Conservation (phyloP, 2,329 filamentous ascomycete species). For the Cytospora piceicola region DNA sequence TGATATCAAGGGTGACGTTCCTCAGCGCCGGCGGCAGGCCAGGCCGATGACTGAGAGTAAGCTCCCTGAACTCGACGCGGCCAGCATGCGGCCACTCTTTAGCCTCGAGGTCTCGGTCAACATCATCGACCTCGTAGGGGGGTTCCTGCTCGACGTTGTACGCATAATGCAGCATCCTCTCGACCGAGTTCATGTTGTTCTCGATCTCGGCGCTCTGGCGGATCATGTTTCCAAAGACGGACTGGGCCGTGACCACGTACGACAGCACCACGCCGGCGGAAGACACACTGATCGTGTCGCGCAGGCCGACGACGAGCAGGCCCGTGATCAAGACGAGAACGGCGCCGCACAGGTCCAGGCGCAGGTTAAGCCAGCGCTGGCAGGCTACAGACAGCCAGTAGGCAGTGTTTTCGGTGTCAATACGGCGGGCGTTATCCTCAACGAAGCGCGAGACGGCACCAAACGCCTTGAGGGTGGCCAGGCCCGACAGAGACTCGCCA, state of each 20-base stretch:
- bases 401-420: conserved; percentile 69
- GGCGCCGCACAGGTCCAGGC: conserved; percentile 64
- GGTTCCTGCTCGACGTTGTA: conserved; percentile 66
- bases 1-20: conserved; percentile 50
- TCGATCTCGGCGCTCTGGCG: conserved; percentile 70
- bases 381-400: conserved; percentile 72
- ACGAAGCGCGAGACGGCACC: conserved; percentile 63
- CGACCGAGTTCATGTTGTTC: conserved; percentile 72
- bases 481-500: conserved; percentile 58
- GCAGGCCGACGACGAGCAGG: conserved; percentile 67
- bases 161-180: conserved; percentile 69
- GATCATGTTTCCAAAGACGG: conserved; percentile 45
- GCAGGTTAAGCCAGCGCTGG: conserved; percentile 67
- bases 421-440: conserved; percentile 51
- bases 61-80: conserved; percentile 68
- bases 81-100: conserved; percentile 69
- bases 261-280: conserved; percentile 68
- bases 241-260: conserved; percentile 69
- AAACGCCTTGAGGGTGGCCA: conserved; percentile 62
- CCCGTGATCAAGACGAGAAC: conserved; percentile 65
- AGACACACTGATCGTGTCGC: conserved; percentile 64
- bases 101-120: conserved; percentile 13
- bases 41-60: conserved; percentile 69
- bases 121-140: conserved; percentile 45
- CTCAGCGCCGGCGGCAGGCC: conserved; percentile 70